Base-by-base conservation (phyloP, 495 filamentous ascomycete genomes). In the Diplogelasinospora grovesii region DNA sequence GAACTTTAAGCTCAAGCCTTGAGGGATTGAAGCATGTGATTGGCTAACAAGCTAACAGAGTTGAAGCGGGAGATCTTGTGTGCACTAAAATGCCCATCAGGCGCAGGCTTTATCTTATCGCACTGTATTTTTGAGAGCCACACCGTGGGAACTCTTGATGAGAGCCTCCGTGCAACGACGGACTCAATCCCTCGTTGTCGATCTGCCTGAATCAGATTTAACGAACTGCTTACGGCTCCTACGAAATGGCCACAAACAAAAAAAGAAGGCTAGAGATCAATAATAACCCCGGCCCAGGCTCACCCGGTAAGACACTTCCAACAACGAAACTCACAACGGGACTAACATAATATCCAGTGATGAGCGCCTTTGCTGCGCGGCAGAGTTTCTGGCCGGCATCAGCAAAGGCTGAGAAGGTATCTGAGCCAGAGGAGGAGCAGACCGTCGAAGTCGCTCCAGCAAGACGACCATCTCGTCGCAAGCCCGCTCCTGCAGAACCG, bases 331-430 rank as follows among this genome's bases (percentile, higher is more conserved):
- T 18, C 21, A n/a, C 8, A 4, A 27, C 5, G 10, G 9, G 36
- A 23, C 41, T 46, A 18, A 43, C 46, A 36, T 19, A 23, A 43
- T 24, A 27, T 22, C 36, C 33, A 72, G 69, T 50, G 8, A 53
- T 74, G 52, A 76, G 72, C 46, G 72, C 71, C 11, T 68, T 74
- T 50, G 69, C 72, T 11, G 66, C 70, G 11, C 63, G 72, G 7
- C 63, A 66, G 48, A 66, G 53, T 24, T 55, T 71, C 4, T 50
- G 63, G 28, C 49, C 39, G 5, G 13, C 11, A 19, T 29, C 33
- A 14, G 20, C 51, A 43, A n/a, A n/a, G n/a, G n/a, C n/a, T n/a
- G n/a, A 33, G 30, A 18, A 31, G n/a, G 8, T 15, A 7, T 5
- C 1, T 5, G 28, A 31, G 28, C 6, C 28, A 8, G 28, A 8